Percentiles rank a stretch among this genome's conserved stretches.
These are phyloP conservation scores for Craspedostauros australis DNA, from an alignment of 108 stramenopile species.

Conservation along the genomic window DNA sequence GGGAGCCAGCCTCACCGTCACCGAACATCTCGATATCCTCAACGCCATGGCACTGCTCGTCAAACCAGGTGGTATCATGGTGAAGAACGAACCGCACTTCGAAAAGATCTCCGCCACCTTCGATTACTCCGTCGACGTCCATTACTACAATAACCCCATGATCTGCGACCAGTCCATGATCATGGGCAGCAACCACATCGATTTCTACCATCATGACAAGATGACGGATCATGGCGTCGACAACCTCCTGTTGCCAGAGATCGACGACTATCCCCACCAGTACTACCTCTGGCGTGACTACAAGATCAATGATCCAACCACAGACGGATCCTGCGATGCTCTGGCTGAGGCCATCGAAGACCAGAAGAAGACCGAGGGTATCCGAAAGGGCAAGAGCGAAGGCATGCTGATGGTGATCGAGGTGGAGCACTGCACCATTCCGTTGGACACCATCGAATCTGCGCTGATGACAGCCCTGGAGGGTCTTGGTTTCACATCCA, in stretches of 20 bases:
- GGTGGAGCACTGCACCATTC: conserved; percentile 29
- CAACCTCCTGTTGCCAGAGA: conserved; percentile 3
- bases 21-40: conserved; percentile 58
- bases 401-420: conserved; percentile 60
- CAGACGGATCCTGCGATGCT: conserved; percentile 35
- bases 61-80: conserved; percentile 64
- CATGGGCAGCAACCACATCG: too few species aligned
- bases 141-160: conserved; percentile 25
- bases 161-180: conserved; percentile 40
- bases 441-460: too few species aligned
- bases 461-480: neutral
- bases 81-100: conserved; percentile 57
- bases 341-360: conserved; percentile 4
- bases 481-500: conserved; percentile 1
- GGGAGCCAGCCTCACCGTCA: conserved; percentile 53
- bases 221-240: conserved; percentile 19
- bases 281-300: conserved; percentile 7
- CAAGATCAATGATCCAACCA: conserved; percentile 60
- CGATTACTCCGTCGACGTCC: conserved; percentile 5
- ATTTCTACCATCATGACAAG: too few species aligned
- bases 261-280: conserved; percentile 23
- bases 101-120: conserved; percentile 5
- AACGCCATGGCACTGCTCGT: conserved; percentile 50
- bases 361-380: conserved; percentile 7
- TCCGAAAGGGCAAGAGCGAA: conserved; percentile 19